Evolutionary conservation across 306 rosid species (phyloP), one percentile per base, ranked within the genome.

Genomic region (Prinsepia uniflora): DNA sequence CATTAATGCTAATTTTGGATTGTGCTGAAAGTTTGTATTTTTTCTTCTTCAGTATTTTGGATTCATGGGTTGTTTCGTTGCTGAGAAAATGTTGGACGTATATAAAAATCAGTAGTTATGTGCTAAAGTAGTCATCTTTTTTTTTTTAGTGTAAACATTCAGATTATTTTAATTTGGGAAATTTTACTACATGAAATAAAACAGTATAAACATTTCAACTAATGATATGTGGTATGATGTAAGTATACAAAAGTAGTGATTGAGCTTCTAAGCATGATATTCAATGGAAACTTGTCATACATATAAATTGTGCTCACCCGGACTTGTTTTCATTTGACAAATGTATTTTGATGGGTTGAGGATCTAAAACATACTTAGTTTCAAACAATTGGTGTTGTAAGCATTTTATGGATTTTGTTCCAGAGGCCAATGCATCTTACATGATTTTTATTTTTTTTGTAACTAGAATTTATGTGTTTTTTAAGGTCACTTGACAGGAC

Each of bases 71-170:
- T 30, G 48, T 56, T 56, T 22, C 57, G 58, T 43, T 71, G 41
- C 36, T 44, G 44, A 56, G 61, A 62, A 10, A 71, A 34, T 70
- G 34, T 60, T 7, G 58, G 75, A 4, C 30, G 24, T n/a, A 60
- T 6, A 46, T 11, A 39, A 36, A n/a, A 60, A 60, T 14, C 13
- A 36, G 45, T 18, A 52, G 24, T 68, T 52, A 18, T 19, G 56
- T 52, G 39, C 5, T 52, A 1, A 68, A 68, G 63, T 17, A 18
- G 24, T 19, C 42, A 41, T 22, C 49, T 41, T 41, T 54, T 41
- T 19, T n/a, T n/a, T n/a, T 24, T 6, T 41, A 20, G 1, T 69
- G 24, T 58, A 10, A 10, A 8, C 17, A 39, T 61, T 39, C 2
- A 0, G 10, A 3, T 67, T 17, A 34, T 2, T 11, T 24, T 10